Conservation (phyloP, 306 rosid genomes). For the Casuarina cunninghamiana region DNA sequence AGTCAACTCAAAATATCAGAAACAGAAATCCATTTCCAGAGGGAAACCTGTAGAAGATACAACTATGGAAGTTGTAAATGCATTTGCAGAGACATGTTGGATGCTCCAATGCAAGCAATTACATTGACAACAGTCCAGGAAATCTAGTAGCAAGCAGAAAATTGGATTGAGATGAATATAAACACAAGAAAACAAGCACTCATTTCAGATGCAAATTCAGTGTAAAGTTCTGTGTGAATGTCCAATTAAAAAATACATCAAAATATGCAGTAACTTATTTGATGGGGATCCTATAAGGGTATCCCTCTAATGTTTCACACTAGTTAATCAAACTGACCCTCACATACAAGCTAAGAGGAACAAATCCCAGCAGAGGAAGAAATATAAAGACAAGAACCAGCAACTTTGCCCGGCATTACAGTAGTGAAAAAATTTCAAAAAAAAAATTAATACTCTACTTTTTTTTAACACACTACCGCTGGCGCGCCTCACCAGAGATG, state of each 20-base stretch:
- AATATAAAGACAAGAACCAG: slow-evolving; percentile 47
- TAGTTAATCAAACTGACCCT: slow-evolving; percentile 52
- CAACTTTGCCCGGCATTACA: slow-evolving; percentile 61
- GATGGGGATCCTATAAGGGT: slow-evolving; percentile 53
- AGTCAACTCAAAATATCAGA: slow-evolving; percentile 13
- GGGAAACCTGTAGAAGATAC: slow-evolving; percentile 39
- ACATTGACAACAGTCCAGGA: not conserved
- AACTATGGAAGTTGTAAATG: slow-evolving; percentile 27
- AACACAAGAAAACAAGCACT: slow-evolving; percentile 9
- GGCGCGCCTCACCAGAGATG: slow-evolving; percentile 48
- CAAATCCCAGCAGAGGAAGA: slow-evolving; percentile 44
- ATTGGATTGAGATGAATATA: not conserved
- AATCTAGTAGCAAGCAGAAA: not conserved
- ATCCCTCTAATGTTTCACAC: slow-evolving; percentile 54
- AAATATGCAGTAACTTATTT: slow-evolving; percentile 49
- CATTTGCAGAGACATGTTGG: slow-evolving; percentile 24
- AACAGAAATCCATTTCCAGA: slow-evolving; percentile 27
- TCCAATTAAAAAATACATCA: slow-evolving; percentile 32
- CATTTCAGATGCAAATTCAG: slow-evolving; percentile 11
- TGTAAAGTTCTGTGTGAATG: slow-evolving; percentile 28
- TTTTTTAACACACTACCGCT: slow-evolving; percentile 48
- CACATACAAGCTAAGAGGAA: slow-evolving; percentile 55
- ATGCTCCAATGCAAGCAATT: slow-evolving; percentile 10
- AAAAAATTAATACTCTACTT: slow-evolving; percentile 44
- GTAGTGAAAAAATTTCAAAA: slow-evolving; percentile 35